Conservation (phyloP, 495 filamentous ascomycete genomes). For the Neurospora intermedia region DNA sequence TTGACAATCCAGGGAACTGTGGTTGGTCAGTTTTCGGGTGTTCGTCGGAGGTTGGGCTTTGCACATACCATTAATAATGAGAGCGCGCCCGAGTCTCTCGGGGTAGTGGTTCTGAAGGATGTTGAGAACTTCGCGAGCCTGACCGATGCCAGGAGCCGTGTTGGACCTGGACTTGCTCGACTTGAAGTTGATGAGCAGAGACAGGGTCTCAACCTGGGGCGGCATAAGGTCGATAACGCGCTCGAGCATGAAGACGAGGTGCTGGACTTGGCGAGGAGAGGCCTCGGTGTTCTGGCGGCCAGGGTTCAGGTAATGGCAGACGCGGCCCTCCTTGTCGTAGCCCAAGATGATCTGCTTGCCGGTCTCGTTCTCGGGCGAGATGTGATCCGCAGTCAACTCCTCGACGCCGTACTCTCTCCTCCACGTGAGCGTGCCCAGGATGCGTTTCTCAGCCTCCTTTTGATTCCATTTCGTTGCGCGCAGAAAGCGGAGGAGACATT, state of each 20-base stretch:
- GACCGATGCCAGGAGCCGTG: constrained; percentile 62
- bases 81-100: constrained; percentile 77
- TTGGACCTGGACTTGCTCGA: constrained; percentile 54
- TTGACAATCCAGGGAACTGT: constrained; percentile 77
- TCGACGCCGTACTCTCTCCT: constrained; percentile 73
- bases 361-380: constrained; percentile 85
- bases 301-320: constrained; percentile 82
- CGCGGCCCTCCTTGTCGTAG: constrained; percentile 71
- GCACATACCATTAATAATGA: constrained; percentile 71
- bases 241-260: constrained; percentile 93
- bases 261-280: constrained; percentile 85
- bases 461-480: constrained; percentile 87
- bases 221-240: constrained; percentile 78
- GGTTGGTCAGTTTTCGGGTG: constrained; percentile 2
- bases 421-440: constrained; percentile 76
- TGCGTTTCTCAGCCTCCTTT: constrained; percentile 60
- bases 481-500: constrained; percentile 87
- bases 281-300: constrained; percentile 82
- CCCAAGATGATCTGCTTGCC: constrained; percentile 87
- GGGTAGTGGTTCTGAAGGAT: constrained; percentile 95
- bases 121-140: constrained; percentile 66
- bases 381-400: constrained; percentile 69
- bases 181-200: constrained; percentile 82
- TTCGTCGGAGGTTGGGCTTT: neutral
- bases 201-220: constrained; percentile 72